A percentile compares a stretch with the other conserved stretches of the same genome.
These are phyloP conservation scores for Mixia osmundae DNA, from an alignment of 1,284 basidiomycete genomes.

Conservation along the genomic window DNA sequence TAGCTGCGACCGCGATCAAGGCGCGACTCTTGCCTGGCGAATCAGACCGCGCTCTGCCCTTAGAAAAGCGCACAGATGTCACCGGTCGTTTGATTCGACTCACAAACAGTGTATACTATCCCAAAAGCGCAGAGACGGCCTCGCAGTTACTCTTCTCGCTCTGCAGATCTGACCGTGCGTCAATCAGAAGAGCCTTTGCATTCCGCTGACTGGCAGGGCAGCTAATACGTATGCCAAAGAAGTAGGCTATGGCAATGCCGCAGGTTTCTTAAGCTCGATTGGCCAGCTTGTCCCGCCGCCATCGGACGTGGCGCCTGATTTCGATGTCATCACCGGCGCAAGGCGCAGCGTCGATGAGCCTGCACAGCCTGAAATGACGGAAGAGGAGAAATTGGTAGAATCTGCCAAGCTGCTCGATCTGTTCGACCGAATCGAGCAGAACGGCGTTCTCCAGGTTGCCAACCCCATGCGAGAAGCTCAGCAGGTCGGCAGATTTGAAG, in stretches of 20 bases:
- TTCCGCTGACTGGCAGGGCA: conserved; percentile 19
- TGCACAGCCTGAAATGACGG: conserved; percentile 38
- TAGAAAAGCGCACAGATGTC: conserved; percentile 45
- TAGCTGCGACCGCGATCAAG: conserved; percentile 32
- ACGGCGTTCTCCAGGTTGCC: conserved; percentile 23
- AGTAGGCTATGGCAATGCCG: conserved; percentile 77
- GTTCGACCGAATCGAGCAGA: conserved; percentile 62
- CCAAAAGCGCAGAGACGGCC: conserved; percentile 41
- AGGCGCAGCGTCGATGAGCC: conserved; percentile 25
- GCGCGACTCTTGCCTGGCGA: conserved; percentile 45
- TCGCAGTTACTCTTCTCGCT: conserved; percentile 69
- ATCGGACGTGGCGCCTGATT: conserved; percentile 13
- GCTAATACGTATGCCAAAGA: conserved; percentile 42
- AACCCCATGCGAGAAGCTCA: conserved; percentile 16
- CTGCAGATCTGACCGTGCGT: conserved; percentile 52
- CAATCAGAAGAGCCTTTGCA: background rate
- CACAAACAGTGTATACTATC: conserved; percentile 43
- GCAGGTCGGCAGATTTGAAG: conserved; percentile 12
- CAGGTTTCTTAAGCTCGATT: conserved; percentile 71
- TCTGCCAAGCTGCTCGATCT: conserved; percentile 69
- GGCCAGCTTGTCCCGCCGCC: conserved; percentile 36
- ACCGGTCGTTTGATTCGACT: conserved; percentile 59
- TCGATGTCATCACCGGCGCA: conserved; percentile 60
- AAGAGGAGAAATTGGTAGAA: conserved; percentile 75
- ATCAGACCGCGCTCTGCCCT: conserved; percentile 45